Percentiles rank a stretch among this genome's conserved stretches.
Conservation (phyloP, 1,284 basidiomycete species). For the Apiotrichum veenhuisii region DNA sequence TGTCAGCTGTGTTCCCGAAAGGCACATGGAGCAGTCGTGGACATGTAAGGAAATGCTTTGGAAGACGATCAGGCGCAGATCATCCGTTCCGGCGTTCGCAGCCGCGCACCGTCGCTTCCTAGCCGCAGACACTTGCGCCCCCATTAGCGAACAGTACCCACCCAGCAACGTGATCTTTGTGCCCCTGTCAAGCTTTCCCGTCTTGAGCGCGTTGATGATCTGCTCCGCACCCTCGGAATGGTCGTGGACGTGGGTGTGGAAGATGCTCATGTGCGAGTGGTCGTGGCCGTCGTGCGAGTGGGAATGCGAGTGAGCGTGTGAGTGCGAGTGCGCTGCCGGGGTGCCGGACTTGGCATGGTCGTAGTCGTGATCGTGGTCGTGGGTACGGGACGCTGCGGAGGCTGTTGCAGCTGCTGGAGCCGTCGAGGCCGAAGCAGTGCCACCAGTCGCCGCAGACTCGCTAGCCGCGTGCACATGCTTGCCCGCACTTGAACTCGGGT, state of each 20-base stretch:
- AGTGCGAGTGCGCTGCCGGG: background rate
- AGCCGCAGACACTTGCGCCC: too few relatives aligned
- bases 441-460: too few relatives aligned
- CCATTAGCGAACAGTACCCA: slow-evolving; percentile 16
- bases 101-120: too few relatives aligned
- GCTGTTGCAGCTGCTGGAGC: background rate
- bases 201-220: slow-evolving; percentile 61
- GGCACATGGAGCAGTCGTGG: too few relatives aligned
- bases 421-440: background rate
- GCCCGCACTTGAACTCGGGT: too few relatives aligned
- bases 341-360: too few relatives aligned
- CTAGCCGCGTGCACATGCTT: background rate
- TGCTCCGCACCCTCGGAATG: slow-evolving; percentile 66
- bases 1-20: background rate
- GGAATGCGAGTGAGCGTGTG: background rate
- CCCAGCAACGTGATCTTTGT: slow-evolving; percentile 73
- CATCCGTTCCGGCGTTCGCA: too few relatives aligned
- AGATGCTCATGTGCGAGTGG: slow-evolving; percentile 56
- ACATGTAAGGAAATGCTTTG: too few relatives aligned
- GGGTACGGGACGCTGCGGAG: background rate
- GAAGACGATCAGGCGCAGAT: too few relatives aligned
- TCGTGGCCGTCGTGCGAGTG: slow-evolving; percentile 35
- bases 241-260: slow-evolving; percentile 53
- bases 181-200: slow-evolving; percentile 72
- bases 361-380: background rate